Conservation (phyloP, 495 filamentous ascomycete genomes). For the Lasiosphaeris hirsuta region DNA sequence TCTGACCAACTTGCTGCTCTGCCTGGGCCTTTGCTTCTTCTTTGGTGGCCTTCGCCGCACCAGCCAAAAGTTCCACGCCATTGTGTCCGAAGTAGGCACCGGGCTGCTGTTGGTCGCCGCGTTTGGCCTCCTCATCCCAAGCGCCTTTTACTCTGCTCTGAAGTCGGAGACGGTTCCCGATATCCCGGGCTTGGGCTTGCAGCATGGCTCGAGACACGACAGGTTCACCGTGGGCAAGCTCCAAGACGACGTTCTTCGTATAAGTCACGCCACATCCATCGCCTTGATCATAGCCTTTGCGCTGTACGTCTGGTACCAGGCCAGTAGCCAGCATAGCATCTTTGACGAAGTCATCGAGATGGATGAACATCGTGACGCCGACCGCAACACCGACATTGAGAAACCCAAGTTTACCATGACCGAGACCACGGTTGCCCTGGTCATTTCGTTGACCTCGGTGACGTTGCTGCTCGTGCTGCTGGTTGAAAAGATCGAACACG, state of each 20-base stretch:
- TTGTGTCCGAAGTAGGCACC: constrained; percentile 71
- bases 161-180: constrained; percentile 19
- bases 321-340: constrained; percentile 72
- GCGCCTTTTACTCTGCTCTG: constrained; percentile 35
- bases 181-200: not conserved
- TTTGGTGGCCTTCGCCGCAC: constrained; percentile 19
- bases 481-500: constrained; percentile 69
- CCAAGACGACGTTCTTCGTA: constrained; percentile 49
- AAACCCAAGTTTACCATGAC: constrained; percentile 74
- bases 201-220: not conserved
- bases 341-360: constrained; percentile 57
- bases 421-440: constrained; percentile 66
- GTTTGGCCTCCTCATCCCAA: constrained; percentile 26
- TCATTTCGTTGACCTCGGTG: constrained; percentile 65
- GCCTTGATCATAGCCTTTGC: constrained; percentile 72
- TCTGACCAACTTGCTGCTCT: constrained; percentile 35
- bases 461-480: constrained; percentile 76
- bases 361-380: constrained; percentile 68
- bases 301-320: constrained; percentile 74
- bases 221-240: constrained; percentile 37
- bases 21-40: constrained; percentile 54
- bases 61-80: constrained; percentile 22
- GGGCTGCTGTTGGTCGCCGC: constrained; percentile 71
- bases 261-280: constrained; percentile 70
- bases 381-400: constrained; percentile 58